Conservation (phyloP, 2,329 filamentous ascomycete species). For the Fusarium odoratissimum region DNA sequence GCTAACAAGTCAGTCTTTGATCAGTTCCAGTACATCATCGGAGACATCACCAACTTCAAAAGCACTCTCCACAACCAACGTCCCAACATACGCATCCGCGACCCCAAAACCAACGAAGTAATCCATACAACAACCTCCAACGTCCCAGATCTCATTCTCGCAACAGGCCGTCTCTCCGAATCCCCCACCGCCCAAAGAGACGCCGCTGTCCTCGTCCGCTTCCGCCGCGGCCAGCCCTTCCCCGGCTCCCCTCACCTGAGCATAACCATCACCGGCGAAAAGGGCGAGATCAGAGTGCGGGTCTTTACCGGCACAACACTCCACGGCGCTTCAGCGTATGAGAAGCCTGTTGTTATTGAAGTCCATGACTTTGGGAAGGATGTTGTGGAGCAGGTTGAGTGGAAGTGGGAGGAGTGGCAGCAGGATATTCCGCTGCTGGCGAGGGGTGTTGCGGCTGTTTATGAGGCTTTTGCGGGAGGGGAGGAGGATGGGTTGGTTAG, state of each 20-base stretch:
- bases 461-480: conserved; percentile 63
- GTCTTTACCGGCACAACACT: conserved; percentile 44
- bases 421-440: conserved; percentile 56
- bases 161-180: conserved; percentile 52
- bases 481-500: conserved; percentile 46
- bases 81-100: conserved; percentile 52
- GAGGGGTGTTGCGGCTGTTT: conserved; percentile 64
- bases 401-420: conserved; percentile 61
- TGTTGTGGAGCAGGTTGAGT: conserved; percentile 55
- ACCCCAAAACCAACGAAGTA: conserved; percentile 46
- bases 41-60: conserved; percentile 55
- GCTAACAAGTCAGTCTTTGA: conserved; percentile 55
- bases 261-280: conserved; percentile 65
- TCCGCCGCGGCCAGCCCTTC: conserved; percentile 62
- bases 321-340: conserved; percentile 44
- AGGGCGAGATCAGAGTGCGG: conserved; percentile 60
- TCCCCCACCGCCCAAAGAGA: conserved; percentile 43
- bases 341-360: conserved; percentile 58
- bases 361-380: conserved; percentile 63
- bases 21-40: conserved; percentile 57
- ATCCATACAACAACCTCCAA: conserved; percentile 51
- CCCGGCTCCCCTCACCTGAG: conserved; percentile 57
- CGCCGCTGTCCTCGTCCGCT: conserved; percentile 57
- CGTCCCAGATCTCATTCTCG: conserved; percentile 57
- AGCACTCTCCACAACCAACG: conserved; percentile 59